These are phyloP conservation scores for Phytophthora cactorum DNA, from an alignment of 352 stramenopile genomes.

Conservation along the genomic window DNA sequence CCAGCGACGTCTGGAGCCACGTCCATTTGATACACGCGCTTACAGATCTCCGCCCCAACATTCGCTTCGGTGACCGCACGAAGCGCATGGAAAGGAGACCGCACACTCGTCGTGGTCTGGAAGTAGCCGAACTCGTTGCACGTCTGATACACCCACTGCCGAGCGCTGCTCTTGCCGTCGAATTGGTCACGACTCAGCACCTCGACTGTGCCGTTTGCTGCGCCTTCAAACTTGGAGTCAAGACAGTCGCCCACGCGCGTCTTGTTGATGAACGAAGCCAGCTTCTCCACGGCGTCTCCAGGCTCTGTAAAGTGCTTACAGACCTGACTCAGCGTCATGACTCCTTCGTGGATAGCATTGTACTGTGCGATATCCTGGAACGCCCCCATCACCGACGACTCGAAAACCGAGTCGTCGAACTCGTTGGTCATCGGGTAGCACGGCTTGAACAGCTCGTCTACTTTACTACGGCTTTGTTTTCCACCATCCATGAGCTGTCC, in stretches of 20 bases:
- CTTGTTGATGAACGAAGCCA: conserved; percentile 66
- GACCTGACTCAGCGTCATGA: conserved; percentile 65
- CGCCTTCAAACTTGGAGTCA: conserved; percentile 84
- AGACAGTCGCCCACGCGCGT: conserved; percentile 64
- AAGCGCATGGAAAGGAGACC: conserved; percentile 73
- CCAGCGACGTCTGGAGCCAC: conserved; percentile 56
- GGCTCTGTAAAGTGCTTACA: conserved; percentile 59
- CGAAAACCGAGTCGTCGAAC: conserved; percentile 84
- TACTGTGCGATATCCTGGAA: conserved; percentile 86
- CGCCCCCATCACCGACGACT: conserved; percentile 74
- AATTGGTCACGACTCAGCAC: conserved; percentile 66
- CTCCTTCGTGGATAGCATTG: conserved; percentile 57
- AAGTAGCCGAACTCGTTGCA: conserved; percentile 93
- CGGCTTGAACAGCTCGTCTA: conserved; percentile 61
- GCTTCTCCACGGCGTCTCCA: conserved; percentile 44
- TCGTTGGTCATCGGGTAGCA: conserved; percentile 81
- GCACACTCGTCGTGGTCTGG: conserved; percentile 67
- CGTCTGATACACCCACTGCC: conserved; percentile 90
- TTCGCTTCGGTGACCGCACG: conserved; percentile 77
- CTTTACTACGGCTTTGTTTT: conserved; percentile 46
- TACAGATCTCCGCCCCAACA: conserved; percentile 78
- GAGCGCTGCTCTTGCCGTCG: conserved; percentile 69
- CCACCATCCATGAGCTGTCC: conserved; percentile 63
- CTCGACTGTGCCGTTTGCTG: conserved; percentile 67
- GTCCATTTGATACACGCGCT: conserved; percentile 80